Conservation (phyloP, 306 rosid genomes). For the Adenanthera pavonina region DNA sequence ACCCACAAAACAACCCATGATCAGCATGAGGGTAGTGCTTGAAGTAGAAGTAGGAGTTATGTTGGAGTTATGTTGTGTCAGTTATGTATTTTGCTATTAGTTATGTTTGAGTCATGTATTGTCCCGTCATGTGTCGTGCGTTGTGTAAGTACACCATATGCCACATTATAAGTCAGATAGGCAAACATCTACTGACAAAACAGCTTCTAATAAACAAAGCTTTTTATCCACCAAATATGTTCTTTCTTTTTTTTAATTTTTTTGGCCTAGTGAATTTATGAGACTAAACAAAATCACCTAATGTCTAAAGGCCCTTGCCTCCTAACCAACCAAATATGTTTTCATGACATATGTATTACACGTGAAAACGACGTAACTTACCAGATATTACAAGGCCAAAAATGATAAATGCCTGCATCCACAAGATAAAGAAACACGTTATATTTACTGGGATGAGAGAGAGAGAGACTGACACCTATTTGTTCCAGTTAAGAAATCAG, state of each 20-base stretch:
- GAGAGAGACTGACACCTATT: not conserved
- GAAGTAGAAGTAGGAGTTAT: too few species aligned
- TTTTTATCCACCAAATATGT: not conserved
- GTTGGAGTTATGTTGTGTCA: too few species aligned
- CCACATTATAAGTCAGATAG: not conserved
- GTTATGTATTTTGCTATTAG: too few species aligned
- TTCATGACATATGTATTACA: constrained; percentile 7
- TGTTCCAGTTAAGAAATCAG: constrained; percentile 10
- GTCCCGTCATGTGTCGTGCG: too few species aligned
- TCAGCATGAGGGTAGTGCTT: too few species aligned
- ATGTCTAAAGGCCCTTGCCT: too few species aligned
- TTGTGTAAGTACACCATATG: not conserved
- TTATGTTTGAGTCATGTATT: too few species aligned
- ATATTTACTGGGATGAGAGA: constrained; percentile 10
- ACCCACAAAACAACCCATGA: too few species aligned
- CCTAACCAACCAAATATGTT: not conserved
- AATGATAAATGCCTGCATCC: constrained; percentile 79
- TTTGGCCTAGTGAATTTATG: too few species aligned
- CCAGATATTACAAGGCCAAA: constrained; percentile 75
- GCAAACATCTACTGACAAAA: constrained; percentile 16
- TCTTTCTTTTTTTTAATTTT: not conserved
- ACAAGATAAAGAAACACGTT: constrained; percentile 40
- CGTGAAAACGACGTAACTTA: constrained; percentile 48
- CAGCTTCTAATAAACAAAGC: constrained; percentile 8
- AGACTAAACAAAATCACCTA: too few species aligned